Conservation (phyloP, 2,329 filamentous ascomycete species). For the Aotearoamyces nothofagi region DNA sequence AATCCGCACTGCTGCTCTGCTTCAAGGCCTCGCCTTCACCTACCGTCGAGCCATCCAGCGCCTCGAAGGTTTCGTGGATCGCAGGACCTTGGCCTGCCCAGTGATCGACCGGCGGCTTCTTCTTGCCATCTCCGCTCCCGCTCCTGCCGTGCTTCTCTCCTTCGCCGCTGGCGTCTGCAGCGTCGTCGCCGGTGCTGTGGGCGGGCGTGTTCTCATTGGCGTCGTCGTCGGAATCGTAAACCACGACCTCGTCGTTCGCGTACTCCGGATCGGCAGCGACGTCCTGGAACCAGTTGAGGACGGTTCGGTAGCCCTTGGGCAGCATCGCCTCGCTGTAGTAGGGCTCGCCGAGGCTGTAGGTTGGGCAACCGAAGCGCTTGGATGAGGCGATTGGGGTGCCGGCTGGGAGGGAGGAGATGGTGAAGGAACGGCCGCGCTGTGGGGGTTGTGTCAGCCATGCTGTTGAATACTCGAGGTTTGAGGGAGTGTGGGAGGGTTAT, state of each 20-base stretch:
- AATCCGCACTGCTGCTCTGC: too few species aligned
- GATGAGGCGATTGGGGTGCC: slow-evolving; percentile 29
- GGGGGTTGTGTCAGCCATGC: slow-evolving; percentile 23
- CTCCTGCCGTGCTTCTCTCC: too few species aligned
- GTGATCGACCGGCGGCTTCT: too few species aligned
- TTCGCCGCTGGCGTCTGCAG: too few species aligned
- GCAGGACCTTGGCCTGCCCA: too few species aligned
- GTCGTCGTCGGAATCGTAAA: too few species aligned
- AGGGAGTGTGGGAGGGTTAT: not conserved
- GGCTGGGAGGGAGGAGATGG: slow-evolving; percentile 33
- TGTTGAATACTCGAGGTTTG: slow-evolving; percentile 17
- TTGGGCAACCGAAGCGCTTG: slow-evolving; percentile 40
- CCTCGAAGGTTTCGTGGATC: too few species aligned
- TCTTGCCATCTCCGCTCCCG: too few species aligned
- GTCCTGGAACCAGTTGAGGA: slow-evolving; percentile 46
- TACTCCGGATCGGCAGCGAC: slow-evolving; percentile 30
- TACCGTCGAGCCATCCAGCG: too few species aligned
- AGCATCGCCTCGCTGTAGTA: slow-evolving; percentile 47
- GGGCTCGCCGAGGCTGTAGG: slow-evolving; percentile 51
- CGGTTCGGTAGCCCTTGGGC: slow-evolving; percentile 31
- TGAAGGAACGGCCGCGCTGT: slow-evolving; percentile 46
- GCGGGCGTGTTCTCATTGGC: too few species aligned
- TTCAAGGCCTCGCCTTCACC: too few species aligned
- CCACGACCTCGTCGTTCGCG: slow-evolving; percentile 20
- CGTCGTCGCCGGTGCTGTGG: too few species aligned